A percentile compares a stretch with the other conserved stretches of the same genome.
Conservation (phyloP, 2,329 filamentous ascomycete genomes). For the Claviceps sp. region DNA sequence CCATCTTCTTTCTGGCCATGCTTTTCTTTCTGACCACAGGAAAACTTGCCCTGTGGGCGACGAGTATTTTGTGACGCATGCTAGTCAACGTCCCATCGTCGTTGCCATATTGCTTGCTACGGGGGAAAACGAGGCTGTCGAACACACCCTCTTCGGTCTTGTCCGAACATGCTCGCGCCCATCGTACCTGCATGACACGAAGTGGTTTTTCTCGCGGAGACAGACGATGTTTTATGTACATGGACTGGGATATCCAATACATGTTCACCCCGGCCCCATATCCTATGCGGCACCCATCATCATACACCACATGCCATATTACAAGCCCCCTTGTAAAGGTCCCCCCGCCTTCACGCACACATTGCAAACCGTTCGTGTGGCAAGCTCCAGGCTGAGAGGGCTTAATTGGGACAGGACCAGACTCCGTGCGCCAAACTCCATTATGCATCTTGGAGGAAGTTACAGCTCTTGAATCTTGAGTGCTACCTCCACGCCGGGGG, state of each 20-base stretch:
- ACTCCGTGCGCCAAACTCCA: too few species aligned
- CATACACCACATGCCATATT: conserved; percentile 12
- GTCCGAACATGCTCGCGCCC: too few species aligned
- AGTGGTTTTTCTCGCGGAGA: too few species aligned
- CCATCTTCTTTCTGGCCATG: conserved; percentile 6
- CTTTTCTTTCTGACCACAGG: conserved; percentile 12
- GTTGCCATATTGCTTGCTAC: conserved; percentile 19
- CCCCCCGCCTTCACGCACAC: conserved; percentile 8
- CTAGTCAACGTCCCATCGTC: conserved; percentile 15
- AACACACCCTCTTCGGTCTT: too few species aligned
- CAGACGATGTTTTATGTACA: too few species aligned
- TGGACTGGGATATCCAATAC: too few species aligned
- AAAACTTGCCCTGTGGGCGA: conserved; percentile 17
- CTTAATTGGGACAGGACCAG: conserved; percentile 4
- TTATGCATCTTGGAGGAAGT: too few species aligned
- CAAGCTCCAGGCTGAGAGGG: conserved; percentile 14
- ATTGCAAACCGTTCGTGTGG: conserved; percentile 7
- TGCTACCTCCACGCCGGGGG: too few species aligned
- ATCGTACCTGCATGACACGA: too few species aligned
- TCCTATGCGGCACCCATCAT: conserved; percentile 13
- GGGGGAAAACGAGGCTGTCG: conserved; percentile 20
- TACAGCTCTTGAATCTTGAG: too few species aligned
- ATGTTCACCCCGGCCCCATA: too few species aligned
- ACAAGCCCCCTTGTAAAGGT: conserved; percentile 12
- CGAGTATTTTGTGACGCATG: conserved; percentile 12